Conservation (phyloP, 495 filamentous ascomycete genomes). For the Penicillium desertorum region DNA sequence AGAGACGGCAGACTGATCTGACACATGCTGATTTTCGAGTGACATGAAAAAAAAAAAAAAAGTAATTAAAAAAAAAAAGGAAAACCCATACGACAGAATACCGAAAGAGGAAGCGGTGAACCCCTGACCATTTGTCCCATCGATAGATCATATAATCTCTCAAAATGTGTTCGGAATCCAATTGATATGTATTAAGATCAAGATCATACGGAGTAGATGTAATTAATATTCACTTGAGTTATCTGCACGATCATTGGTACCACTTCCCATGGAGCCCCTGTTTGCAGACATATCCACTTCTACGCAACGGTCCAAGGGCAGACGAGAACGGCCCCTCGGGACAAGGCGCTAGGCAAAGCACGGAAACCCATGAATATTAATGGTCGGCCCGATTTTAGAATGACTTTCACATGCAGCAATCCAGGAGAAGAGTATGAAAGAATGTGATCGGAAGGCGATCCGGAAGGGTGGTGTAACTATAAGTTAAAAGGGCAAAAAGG, state of each 20-base stretch:
- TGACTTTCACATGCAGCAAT: slow-evolving; percentile 9
- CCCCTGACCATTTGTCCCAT: slow-evolving; percentile 9
- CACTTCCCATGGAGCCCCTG: slow-evolving; percentile 9
- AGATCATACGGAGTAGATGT: neutral
- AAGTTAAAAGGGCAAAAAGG: neutral
- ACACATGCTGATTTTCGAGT: slow-evolving; percentile 12
- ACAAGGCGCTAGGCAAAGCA: slow-evolving; percentile 3
- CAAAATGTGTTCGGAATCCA: too few species aligned
- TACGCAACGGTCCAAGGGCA: slow-evolving; percentile 5
- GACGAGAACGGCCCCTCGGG: slow-evolving; percentile 15
- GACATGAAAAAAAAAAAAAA: slow-evolving; percentile 1
- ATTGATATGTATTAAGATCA: neutral
- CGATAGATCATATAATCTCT: slow-evolving; percentile 18
- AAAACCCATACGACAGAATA: neutral
- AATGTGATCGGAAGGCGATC: slow-evolving; percentile 8
- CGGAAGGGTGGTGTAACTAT: slow-evolving; percentile 10
- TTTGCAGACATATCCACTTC: slow-evolving; percentile 17
- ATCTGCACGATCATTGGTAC: slow-evolving; percentile 7
- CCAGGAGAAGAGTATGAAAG: slow-evolving; percentile 3
- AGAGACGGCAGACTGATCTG: slow-evolving; percentile 8
- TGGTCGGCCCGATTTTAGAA: slow-evolving; percentile 21
- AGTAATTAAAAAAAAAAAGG: slow-evolving; percentile 7
- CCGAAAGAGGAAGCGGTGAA: neutral
- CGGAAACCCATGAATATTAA: slow-evolving; percentile 7
- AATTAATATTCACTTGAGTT: neutral